Percentiles rank a stretch among this genome's conserved stretches.
Evolutionary conservation across 2,329 filamentous ascomycete genomes (phyloP).

Genomic region (Sporothrix inflata): DNA sequence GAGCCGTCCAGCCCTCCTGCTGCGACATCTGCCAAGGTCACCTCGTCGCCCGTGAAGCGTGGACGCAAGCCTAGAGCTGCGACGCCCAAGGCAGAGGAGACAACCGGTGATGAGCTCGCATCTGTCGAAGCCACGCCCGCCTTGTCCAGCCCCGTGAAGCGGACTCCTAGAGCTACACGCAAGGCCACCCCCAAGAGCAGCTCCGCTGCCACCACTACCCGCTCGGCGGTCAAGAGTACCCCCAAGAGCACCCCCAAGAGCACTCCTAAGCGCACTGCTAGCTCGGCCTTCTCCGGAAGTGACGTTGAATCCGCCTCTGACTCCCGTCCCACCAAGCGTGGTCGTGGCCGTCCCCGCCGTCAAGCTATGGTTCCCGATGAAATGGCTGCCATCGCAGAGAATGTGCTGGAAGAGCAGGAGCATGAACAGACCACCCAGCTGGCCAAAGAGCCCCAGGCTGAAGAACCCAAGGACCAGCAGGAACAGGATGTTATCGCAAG

Average conservation of each 20-base stretch:
- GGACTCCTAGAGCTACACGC: slow-evolving; percentile 7
- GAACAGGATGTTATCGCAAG: not conserved
- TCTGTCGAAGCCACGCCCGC: slow-evolving; percentile 14
- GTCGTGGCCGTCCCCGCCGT: slow-evolving; percentile 39
- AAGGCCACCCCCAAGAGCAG: not conserved
- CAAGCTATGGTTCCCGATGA: slow-evolving; percentile 36
- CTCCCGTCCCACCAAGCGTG: slow-evolving; percentile 40
- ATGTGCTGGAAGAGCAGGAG: slow-evolving; percentile 29
- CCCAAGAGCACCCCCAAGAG: not conserved
- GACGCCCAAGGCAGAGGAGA: slow-evolving; percentile 42
- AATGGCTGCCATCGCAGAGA: slow-evolving; percentile 37
- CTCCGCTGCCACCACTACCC: not conserved
- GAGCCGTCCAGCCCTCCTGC: slow-evolving; percentile 15
- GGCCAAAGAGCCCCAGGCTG: slow-evolving; percentile 12
- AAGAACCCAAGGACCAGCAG: not conserved
- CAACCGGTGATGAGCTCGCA: slow-evolving; percentile 33
- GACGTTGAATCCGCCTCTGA: slow-evolving; percentile 25
- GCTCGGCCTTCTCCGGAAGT: slow-evolving; percentile 18
- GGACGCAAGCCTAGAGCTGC: slow-evolving; percentile 24
- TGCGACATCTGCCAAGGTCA: not conserved
- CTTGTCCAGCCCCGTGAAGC: slow-evolving; percentile 16
- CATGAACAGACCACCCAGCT: not conserved
- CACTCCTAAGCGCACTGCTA: slow-evolving; percentile 1
- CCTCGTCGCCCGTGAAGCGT: slow-evolving; percentile 19
- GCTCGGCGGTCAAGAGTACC: not conserved